Percentiles rank a stretch among this genome's conserved stretches.
Evolutionary conservation across 140 eudicot genomes (phyloP).

Genomic region (Oenanthe javanica): DNA sequence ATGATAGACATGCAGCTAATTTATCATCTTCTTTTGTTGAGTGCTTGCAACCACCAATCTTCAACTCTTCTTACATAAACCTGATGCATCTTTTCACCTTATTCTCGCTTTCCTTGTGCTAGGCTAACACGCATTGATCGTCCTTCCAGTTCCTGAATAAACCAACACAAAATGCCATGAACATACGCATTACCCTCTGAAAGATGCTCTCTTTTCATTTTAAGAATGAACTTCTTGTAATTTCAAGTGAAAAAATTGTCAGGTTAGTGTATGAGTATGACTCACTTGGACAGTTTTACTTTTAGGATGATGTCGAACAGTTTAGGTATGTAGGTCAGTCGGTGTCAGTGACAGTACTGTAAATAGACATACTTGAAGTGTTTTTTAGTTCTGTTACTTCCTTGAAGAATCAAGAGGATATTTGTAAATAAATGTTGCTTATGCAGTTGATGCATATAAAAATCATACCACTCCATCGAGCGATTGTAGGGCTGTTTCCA

Average conservation of each 20-base stretch:
- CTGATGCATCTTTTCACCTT: not conserved
- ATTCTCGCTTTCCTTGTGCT: constrained; percentile 19
- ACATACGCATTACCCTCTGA: not conserved
- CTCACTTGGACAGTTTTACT: no score
- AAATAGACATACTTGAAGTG: not conserved
- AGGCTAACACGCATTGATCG: constrained; percentile 16
- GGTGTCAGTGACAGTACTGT: not conserved
- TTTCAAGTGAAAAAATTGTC: no score
- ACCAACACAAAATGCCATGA: not conserved
- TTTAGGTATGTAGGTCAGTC: not conserved
- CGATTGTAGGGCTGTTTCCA: constrained; percentile 64
- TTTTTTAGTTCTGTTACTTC: not conserved
- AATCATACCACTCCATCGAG: constrained; percentile 67
- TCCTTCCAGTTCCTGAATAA: constrained; percentile 15
- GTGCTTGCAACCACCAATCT: constrained; percentile 6
- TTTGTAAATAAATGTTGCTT: not conserved
- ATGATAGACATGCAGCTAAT: not conserved
- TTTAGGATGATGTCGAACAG: not conserved
- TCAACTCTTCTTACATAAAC: constrained; percentile 6
- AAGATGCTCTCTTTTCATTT: not conserved
- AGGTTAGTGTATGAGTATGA: no score
- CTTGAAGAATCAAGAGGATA: not conserved
- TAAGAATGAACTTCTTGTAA: not conserved
- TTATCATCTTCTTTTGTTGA: not conserved
- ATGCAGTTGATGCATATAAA: not conserved